phyloP scores from a whole-genome alignment of 2,329 filamentous ascomycete species.

The Xylaria polymorpha region DNA sequence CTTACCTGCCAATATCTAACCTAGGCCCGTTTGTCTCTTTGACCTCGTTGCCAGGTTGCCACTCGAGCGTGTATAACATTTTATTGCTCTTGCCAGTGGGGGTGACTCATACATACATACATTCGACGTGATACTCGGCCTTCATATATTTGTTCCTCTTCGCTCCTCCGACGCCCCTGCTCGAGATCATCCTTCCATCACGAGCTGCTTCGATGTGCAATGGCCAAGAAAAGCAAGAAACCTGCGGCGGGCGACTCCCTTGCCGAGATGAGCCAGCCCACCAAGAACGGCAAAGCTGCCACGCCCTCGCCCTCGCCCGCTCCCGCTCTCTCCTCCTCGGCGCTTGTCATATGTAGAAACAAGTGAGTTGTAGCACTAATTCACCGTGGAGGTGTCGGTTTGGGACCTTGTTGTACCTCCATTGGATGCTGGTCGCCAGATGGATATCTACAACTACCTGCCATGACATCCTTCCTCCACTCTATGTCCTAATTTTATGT shows the following conservation, averaged over 20 bases:
- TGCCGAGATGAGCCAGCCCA: constrained; percentile 39
- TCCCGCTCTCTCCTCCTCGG: constrained; percentile 56
- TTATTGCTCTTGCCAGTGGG: neutral
- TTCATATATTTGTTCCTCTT: neutral
- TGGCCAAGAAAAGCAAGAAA: constrained; percentile 64
- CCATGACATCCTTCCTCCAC: no score
- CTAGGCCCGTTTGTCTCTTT: neutral
- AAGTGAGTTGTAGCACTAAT: constrained; percentile 64
- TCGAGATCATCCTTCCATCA: neutral
- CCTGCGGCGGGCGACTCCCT: constrained; percentile 47
- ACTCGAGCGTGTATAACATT: neutral
- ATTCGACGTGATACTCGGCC: neutral
- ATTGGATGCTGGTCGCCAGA: constrained; percentile 7
- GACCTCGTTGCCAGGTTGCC: neutral
- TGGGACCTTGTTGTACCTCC: neutral
- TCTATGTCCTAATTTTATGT: neutral
- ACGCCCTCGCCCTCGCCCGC: constrained; percentile 36
- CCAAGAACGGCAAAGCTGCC: constrained; percentile 35
- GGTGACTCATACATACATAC: neutral
- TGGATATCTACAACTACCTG: neutral
- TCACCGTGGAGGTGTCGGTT: neutral
- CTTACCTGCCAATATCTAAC: neutral
- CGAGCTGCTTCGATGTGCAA: constrained; percentile 46
- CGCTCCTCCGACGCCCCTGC: neutral
- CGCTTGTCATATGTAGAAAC: constrained; percentile 73